Evolutionary conservation across 345 rosid genomes (phyloP), one percentile per base, ranked within the genome.

Genomic region (Turritis glabra): DNA sequence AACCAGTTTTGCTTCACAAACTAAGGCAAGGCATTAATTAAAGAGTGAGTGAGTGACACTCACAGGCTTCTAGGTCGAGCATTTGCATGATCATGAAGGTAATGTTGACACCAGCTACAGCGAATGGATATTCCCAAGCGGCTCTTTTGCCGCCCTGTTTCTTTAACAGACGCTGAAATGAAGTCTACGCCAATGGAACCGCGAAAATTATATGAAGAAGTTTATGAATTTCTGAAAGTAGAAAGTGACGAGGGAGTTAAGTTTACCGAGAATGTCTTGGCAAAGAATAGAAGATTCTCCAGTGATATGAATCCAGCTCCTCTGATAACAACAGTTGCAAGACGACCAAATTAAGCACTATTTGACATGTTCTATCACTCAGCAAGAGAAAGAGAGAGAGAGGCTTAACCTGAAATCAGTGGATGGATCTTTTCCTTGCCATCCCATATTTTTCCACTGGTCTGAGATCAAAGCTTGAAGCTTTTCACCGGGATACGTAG

Each of bases 21-120:
- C 59, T 13, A 60, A 51, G 17, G 38, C 17, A 41, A 33, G 7
- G 60, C 5, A 61, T 19, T 41, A 37, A 17, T 17, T 11, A 54
- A 41, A 41, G n/a, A 46, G 57, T 46, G 18, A 70, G 23, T 27
- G 52, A n/a, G 37, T 21, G 53, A 48, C 64, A 75, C 96, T 85
- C 72, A 94, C 97, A 61, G 8, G 96, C 89, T 35, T 94, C 95
- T 47, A 94, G 95, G 63, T 91, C 96, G 5, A 94, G 96, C 97
- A 91, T 89, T 80, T 89, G 98, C 88, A 89, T 94, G 77, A 94
- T 81, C 98, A 94, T 94, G 86, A 94, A 94, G 5, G 98, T 94
- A 15, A 94, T 75, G 76, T 94, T 94, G 63, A 94, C 91, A 15
- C 98, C 98, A 46, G 96, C 98, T 76, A 94, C 98, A 51, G 98